Base-by-base conservation (phyloP, 164 flowering plant species). In the Umbilicus rupestris region DNA sequence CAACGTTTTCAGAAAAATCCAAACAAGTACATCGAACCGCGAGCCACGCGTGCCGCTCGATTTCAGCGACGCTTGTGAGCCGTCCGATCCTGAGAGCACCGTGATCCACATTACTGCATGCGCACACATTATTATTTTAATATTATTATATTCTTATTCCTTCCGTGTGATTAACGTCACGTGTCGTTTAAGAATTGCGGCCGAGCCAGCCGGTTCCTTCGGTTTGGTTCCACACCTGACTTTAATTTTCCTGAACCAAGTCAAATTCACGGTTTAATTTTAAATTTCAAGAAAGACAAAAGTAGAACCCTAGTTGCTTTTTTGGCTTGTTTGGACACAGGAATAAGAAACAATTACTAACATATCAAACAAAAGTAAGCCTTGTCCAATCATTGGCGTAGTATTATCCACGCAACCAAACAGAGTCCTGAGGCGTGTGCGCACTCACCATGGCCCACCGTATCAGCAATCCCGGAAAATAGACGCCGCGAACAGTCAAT, bases 1-100 rank as follows among this genome's bases (percentile, higher is more conserved):
- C 78, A 72, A 77, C 68, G 72, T 69, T 63, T 72, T 67, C 66
- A 26, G 33, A 55, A 62, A 64, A 78, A 66, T 67, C 65, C 75
- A 66, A 75, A 72, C 11, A 28, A 29, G 65, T 39, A 55, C 24
- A 66, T 66, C 26, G 75, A 65, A 70, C 20, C 22, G n/a, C 14
- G 73, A 50, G 75, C 75, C 29, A 26, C 73, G 77, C 77, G 73
- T 74, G 77, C 77, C 70, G 35, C 76, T 73, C 76, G 74, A 66
- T 74, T 69, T 50, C 64, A 45, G 69, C 16, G 67, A 65, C 66
- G 39, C n/a, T 41, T 74, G 65, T 55, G 1, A 16, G 24, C 72
- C 78, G 74, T 77, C 63, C 68, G 71, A 68, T 74, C 66, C 47
- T 24, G 30, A 7, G 11, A 2, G 37, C 69, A 19, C 59, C 57